Conservation (phyloP, 1,284 basidiomycete genomes). For the Fomitopsis palustris region DNA sequence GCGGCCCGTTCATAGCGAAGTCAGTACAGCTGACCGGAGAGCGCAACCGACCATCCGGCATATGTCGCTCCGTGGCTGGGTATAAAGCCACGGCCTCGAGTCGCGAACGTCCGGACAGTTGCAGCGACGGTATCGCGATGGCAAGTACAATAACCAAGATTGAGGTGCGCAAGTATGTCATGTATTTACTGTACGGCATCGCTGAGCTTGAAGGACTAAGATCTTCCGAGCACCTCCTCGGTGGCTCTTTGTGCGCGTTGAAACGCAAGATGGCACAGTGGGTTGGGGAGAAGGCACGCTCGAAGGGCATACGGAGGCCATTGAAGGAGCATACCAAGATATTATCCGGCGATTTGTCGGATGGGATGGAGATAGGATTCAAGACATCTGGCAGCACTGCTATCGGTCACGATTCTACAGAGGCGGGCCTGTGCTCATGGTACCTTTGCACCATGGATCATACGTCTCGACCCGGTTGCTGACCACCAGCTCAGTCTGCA, state of each 20-base stretch:
- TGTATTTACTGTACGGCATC: not conserved
- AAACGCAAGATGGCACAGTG: constrained; percentile 63
- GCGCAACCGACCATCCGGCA: not conserved
- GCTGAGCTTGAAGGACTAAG: constrained; percentile 23
- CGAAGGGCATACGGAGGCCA: constrained; percentile 73
- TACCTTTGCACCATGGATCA: constrained; percentile 10
- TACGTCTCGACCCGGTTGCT: not conserved
- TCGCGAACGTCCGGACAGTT: not conserved
- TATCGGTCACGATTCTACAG: constrained; percentile 71
- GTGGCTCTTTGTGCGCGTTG: constrained; percentile 76
- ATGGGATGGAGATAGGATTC: constrained; percentile 66
- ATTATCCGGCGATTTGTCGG: constrained; percentile 62
- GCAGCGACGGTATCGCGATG: not conserved
- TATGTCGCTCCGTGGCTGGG: not conserved
- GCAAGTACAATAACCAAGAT: constrained; percentile 20
- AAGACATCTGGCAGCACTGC: constrained; percentile 69
- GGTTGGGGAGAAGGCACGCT: constrained; percentile 72
- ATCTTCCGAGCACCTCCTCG: constrained; percentile 70
- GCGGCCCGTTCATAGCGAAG: not conserved
- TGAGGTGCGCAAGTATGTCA: constrained; percentile 10
- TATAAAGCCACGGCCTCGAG: not conserved
- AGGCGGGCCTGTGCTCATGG: constrained; percentile 74
- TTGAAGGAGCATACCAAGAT: constrained; percentile 68
- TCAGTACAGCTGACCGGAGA: not conserved
- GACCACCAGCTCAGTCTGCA: constrained; percentile 34